Conservation (phyloP, 23 red algal genomes). For the Gracilaria domingensis region DNA sequence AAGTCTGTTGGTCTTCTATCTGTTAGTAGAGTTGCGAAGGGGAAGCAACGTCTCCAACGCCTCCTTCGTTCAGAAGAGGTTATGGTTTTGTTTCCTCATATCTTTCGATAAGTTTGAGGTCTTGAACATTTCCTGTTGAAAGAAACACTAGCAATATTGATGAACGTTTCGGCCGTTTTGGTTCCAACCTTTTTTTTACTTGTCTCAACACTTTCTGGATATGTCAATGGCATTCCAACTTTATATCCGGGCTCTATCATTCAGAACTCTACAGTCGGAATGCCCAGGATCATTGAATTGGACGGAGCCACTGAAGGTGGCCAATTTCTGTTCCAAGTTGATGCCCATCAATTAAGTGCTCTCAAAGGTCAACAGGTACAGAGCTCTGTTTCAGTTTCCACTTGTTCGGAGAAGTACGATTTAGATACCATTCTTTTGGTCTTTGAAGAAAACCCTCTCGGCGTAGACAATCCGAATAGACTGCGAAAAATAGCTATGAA, state of each 20-base stretch:
- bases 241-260: constrained; percentile 9
- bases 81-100: background rate
- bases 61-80: background rate
- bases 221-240: background rate
- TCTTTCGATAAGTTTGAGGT: background rate
- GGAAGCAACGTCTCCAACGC: background rate
- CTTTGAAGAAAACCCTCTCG: background rate
- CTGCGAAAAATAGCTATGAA: constrained; percentile 10
- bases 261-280: constrained; percentile 18
- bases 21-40: background rate
- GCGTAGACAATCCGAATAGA: background rate
- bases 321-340: constrained; percentile 43
- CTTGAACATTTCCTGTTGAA: background rate
- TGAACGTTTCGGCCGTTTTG: background rate
- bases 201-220: background rate
- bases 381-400: background rate
- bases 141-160: background rate
- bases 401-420: constrained; percentile 22
- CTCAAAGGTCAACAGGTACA: background rate
- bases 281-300: constrained; percentile 6
- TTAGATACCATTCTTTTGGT: constrained; percentile 47
- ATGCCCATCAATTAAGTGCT: background rate
- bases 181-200: background rate
- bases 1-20: too few relatives aligned
- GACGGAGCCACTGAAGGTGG: background rate